A percentile compares a stretch with the other conserved stretches of the same genome.
Conservation (phyloP, 495 filamentous ascomycete genomes). For the Pseudevernia furfuracea region DNA sequence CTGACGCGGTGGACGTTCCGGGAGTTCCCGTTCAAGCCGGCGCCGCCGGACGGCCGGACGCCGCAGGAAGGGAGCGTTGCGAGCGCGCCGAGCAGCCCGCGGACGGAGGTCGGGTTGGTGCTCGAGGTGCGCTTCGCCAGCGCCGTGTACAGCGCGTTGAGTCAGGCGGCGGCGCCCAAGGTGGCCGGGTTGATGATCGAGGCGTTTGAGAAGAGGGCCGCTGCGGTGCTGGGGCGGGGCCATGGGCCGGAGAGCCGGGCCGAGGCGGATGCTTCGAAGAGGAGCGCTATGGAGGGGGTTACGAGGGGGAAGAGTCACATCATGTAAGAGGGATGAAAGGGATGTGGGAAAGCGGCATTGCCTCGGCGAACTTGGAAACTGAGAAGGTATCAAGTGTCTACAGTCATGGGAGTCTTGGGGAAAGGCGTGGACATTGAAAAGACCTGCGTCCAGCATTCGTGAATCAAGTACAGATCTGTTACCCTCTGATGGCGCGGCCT, state of each 20-base stretch:
- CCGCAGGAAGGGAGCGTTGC: slow-evolving; percentile 28
- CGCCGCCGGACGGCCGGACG: slow-evolving; percentile 26
- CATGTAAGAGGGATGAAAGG: neutral
- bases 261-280: slow-evolving; percentile 15
- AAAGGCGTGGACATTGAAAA: neutral
- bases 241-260: slow-evolving; percentile 8
- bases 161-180: slow-evolving; percentile 70
- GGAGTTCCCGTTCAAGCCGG: slow-evolving; percentile 35
- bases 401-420: neutral
- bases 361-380: neutral
- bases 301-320: neutral
- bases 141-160: slow-evolving; percentile 72
- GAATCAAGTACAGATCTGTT: neutral
- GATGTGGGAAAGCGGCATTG: neutral
- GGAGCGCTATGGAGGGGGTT: slow-evolving; percentile 13
- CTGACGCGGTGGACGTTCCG: slow-evolving; percentile 69
- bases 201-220: slow-evolving; percentile 72
- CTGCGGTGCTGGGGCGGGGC: slow-evolving; percentile 23
- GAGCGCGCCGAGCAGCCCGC: slow-evolving; percentile 24
- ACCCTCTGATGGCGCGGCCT: neutral
- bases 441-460: neutral
- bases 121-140: slow-evolving; percentile 79
- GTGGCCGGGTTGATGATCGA: slow-evolving; percentile 82
- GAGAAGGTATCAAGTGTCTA: neutral
- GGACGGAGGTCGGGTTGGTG: slow-evolving; percentile 65